Percentiles rank a stretch among this genome's conserved stretches.
These are phyloP conservation scores for Tetradesmus obliquus DNA, from an alignment of 139 green algal species.

Conservation along the genomic window DNA sequence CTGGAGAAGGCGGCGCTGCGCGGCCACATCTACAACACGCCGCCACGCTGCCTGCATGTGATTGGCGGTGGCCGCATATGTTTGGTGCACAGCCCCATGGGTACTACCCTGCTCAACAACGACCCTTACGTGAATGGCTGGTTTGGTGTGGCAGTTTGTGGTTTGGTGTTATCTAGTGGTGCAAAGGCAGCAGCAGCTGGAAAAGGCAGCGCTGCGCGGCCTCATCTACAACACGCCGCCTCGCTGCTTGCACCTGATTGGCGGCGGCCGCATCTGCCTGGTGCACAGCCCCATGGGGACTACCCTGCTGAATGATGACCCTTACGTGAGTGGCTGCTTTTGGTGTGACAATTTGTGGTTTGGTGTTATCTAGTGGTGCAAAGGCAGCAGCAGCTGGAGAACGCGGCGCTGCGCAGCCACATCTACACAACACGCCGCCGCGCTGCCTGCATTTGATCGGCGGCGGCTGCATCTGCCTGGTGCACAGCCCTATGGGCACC, in stretches of 20 bases:
- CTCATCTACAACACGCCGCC: conserved; percentile 27
- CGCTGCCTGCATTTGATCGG: not conserved
- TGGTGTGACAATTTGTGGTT: too few species aligned
- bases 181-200: not conserved
- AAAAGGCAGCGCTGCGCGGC: conserved; percentile 1
- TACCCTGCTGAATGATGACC: not conserved
- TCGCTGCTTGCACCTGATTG: not conserved
- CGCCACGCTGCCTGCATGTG: not conserved
- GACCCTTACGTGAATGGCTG: not conserved
- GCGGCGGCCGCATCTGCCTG: not conserved
- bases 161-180: too few species aligned
- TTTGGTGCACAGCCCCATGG: conserved; percentile 27
- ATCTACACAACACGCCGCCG: conserved; percentile 13
- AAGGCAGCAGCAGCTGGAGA: not conserved
- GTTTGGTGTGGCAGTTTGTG: too few species aligned
- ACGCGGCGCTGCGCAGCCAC: not conserved
- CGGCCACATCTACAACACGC: conserved; percentile 20
- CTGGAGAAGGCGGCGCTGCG: not conserved
- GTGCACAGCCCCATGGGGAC: conserved; percentile 26
- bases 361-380: too few species aligned
- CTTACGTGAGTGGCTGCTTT: not conserved
- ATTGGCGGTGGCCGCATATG: not conserved
- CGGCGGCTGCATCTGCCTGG: not conserved
- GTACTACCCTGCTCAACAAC: not conserved
- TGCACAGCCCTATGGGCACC: conserved; percentile 4